A percentile compares a stretch with the other conserved stretches of the same genome.
These are phyloP conservation scores for Nitzschia palea DNA, from an alignment of 108 stramenopile genomes.

Conservation along the genomic window DNA sequence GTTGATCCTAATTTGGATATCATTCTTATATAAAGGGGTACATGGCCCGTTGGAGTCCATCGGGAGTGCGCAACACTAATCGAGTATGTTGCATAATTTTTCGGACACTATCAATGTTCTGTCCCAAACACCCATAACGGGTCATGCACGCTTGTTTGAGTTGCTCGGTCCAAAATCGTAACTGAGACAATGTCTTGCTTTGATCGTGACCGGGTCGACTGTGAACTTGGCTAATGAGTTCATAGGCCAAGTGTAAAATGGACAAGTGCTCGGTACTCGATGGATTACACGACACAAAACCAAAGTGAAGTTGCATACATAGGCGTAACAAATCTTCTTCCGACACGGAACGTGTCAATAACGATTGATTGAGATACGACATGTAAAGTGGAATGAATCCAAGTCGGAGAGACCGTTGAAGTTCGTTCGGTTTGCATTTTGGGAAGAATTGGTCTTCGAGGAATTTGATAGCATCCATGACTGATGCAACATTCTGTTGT, in stretches of 20 bases:
- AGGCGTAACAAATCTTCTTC: neutral
- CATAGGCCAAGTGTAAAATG: slow-evolving; percentile 72
- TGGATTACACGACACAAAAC: slow-evolving; percentile 58
- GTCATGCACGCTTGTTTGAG: slow-evolving; percentile 64
- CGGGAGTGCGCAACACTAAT: slow-evolving; percentile 46
- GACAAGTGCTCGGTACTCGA: slow-evolving; percentile 81
- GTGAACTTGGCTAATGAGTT: slow-evolving; percentile 26
- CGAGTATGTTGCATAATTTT: slow-evolving; percentile 64
- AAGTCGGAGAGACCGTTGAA: slow-evolving; percentile 45
- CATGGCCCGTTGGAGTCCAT: slow-evolving; percentile 5
- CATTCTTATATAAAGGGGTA: slow-evolving; percentile 9
- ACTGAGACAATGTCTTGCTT: slow-evolving; percentile 32
- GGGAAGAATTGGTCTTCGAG: slow-evolving; percentile 6
- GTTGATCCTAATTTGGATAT: neutral
- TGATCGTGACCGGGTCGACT: slow-evolving; percentile 9
- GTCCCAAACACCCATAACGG: slow-evolving; percentile 64
- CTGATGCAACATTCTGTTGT: slow-evolving; percentile 22
- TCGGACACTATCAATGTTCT: slow-evolving; percentile 56
- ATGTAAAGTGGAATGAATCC: slow-evolving; percentile 56
- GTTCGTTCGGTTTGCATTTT: slow-evolving; percentile 28
- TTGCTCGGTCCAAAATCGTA: slow-evolving; percentile 81
- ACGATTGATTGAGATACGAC: slow-evolving; percentile 57
- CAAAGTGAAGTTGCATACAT: slow-evolving; percentile 61
- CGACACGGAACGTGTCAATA: neutral
- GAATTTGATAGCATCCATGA: slow-evolving; percentile 14